phyloP scores from a whole-genome alignment of 2,329 filamentous ascomycete genomes.

The Apiospora arundinis region DNA sequence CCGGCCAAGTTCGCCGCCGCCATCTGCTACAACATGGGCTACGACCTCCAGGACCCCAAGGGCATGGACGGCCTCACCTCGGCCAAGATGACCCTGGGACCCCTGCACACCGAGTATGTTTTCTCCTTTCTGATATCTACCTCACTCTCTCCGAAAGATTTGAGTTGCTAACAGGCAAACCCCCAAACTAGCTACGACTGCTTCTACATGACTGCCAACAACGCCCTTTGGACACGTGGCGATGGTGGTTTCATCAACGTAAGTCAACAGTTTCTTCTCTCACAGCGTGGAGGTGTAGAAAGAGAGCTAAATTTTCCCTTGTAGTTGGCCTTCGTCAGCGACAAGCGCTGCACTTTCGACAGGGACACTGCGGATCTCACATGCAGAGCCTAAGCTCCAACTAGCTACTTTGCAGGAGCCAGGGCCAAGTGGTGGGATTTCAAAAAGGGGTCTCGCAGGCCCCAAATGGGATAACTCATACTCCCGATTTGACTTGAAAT shows the following conservation, averaged over 20 bases:
- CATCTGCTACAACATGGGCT: conserved; percentile 21
- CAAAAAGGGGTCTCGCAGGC: neutral
- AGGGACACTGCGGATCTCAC: conserved; percentile 5
- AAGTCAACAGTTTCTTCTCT: neutral
- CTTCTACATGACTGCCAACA: conserved; percentile 21
- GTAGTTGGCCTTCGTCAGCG: conserved; percentile 8
- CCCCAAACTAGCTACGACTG: conserved; percentile 7
- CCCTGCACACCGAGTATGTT: conserved; percentile 10
- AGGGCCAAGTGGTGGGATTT: neutral
- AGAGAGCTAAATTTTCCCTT: neutral
- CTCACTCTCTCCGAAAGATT: no score
- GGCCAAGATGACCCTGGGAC: conserved; percentile 18
- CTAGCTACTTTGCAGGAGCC: no score
- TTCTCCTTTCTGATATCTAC: no score
- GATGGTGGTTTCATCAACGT: conserved; percentile 22
- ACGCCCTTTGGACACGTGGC: conserved; percentile 17
- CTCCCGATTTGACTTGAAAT: neutral
- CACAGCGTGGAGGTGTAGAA: no score
- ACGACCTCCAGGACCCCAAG: conserved; percentile 17
- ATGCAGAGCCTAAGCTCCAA: neutral
- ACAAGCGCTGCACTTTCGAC: conserved; percentile 20
- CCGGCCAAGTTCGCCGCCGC: conserved; percentile 16
- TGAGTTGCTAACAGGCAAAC: neutral
- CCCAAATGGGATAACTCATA: neutral
- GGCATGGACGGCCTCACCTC: conserved; percentile 18